Evolutionary conservation across 2,329 filamentous ascomycete species (phyloP).

Genomic region (Septoria petroselini): DNA sequence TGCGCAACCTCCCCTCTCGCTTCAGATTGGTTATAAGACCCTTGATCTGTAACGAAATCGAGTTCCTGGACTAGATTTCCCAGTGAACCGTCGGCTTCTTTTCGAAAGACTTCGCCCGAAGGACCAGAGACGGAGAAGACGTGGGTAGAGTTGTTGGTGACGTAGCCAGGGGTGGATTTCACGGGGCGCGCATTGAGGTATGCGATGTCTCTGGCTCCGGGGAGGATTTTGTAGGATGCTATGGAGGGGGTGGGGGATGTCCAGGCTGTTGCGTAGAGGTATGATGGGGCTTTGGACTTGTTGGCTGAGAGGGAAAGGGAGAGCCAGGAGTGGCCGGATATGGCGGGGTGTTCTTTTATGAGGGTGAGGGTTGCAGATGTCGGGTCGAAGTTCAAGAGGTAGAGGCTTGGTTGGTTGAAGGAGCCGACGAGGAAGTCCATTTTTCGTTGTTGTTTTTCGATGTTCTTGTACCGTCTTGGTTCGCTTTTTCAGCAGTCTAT

Average conservation of each 20-base stretch:
- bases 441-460: not conserved
- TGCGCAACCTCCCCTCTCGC: constrained; percentile 33
- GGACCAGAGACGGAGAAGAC: constrained; percentile 37
- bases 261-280: constrained; percentile 40
- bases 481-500: not conserved
- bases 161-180: constrained; percentile 36
- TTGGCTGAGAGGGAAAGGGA: too few relatives aligned
- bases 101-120: constrained; percentile 36
- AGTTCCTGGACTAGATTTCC: constrained; percentile 36
- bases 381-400: constrained; percentile 35
- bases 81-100: constrained; percentile 33
- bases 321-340: constrained; percentile 39
- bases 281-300: constrained; percentile 30
- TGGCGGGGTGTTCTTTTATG: constrained; percentile 32
- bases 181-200: constrained; percentile 37
- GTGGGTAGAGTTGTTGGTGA: constrained; percentile 33
- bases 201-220: constrained; percentile 27
- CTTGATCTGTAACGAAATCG: constrained; percentile 33
- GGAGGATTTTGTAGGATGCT: constrained; percentile 33
- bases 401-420: constrained; percentile 36
- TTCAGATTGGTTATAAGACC: constrained; percentile 31
- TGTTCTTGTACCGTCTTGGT: not conserved
- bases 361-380: constrained; percentile 27
- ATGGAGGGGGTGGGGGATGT: constrained; percentile 35
- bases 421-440: constrained; percentile 41